A percentile compares a stretch with the other conserved stretches of the same genome.
phyloP scores from a whole-genome alignment of 2,329 filamentous ascomycete genomes.

The Ampelomyces quisqualis region DNA sequence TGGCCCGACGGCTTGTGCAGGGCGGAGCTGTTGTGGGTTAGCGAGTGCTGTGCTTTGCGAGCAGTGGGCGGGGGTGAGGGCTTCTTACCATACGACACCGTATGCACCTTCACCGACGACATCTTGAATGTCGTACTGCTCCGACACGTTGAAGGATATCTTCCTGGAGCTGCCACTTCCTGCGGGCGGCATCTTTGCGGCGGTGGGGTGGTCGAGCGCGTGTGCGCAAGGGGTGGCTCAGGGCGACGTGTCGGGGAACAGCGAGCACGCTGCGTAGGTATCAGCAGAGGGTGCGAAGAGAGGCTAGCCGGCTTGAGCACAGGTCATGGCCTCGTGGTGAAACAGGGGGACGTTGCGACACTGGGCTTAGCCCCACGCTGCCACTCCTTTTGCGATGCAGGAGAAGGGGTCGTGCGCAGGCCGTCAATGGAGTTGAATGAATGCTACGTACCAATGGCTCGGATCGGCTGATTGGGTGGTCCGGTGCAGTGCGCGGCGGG shows the following conservation, averaged over 20 bases:
- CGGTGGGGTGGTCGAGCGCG: constrained; percentile 19
- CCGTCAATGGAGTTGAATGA: constrained; percentile 5
- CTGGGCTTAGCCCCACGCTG: constrained; percentile 27
- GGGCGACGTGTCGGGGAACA: too few species aligned
- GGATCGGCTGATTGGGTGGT: constrained; percentile 1
- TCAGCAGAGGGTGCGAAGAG: constrained; percentile 24
- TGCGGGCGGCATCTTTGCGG: constrained; percentile 41
- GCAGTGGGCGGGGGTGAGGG: not conserved
- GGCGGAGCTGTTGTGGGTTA: constrained; percentile 67
- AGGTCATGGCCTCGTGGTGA: constrained; percentile 28
- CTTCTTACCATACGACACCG: constrained; percentile 94
- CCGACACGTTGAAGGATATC: constrained; percentile 99
- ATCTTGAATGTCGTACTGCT: constrained; percentile 99
- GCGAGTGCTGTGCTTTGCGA: constrained; percentile 1
- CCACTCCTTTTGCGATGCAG: constrained; percentile 20
- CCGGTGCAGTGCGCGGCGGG: not conserved
- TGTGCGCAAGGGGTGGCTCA: constrained; percentile 16
- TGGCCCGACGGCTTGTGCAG: constrained; percentile 97
- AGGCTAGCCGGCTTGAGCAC: constrained; percentile 13
- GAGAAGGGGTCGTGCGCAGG: constrained; percentile 5
- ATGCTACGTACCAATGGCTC: constrained; percentile 16
- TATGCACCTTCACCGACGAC: constrained; percentile 98
- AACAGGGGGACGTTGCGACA: constrained; percentile 28
- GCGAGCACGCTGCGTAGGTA: too few species aligned
- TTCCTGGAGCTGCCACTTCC: constrained; percentile 66